Base-by-base conservation (phyloP, 1,139 yeast genomes). In the Candida tunisiensis region DNA sequence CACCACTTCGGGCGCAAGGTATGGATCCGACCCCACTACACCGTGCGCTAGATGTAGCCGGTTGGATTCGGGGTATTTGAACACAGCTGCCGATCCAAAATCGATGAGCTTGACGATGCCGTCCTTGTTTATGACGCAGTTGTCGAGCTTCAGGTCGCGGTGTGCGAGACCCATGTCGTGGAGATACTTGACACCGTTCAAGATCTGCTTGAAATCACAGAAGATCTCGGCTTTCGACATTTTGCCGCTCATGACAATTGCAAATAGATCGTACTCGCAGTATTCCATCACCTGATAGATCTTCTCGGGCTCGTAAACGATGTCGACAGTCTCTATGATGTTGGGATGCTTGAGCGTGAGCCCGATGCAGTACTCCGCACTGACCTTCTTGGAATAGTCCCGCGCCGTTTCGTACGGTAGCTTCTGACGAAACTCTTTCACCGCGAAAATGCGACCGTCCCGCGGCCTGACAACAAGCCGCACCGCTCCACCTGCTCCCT, bases 401-500 rank as follows among this genome's bases (percentile, higher is more conserved):
- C 93, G 66, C 35, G 75, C 69, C 6, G 74, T 53, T 53, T 85
- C 96, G 42, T 67, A 70, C 31, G 73, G 69, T 39, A 75, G 71
- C 44, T 79, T 70, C 19, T 78, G 64, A 37, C 94, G 67, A 50
- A 83, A 85, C 50, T 83, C 94, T 50, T 85, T 85, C 21, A 85
- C 95, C 0, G 96, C 96, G 60, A 80, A 83, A 3, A 75, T 64
- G 35, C 65, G 65, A 32, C 68, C 69, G 51, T 83, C 94, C 15
- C 65, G 51, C 24, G 68, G 57, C 41, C 93, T 60, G 23, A 65
- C 72, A 18, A 82, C 74, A 29, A 85, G 57, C 41, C 74, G 69
- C 19, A 85, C 96, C 3, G 88, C 66, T 4, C 96, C 96, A 23
- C 96, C 96, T 3, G 95, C 95, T 32, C 96, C 96, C 8, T 93